Conservation (phyloP, 2,329 filamentous ascomycete genomes). For the Trichoderma polysporum region DNA sequence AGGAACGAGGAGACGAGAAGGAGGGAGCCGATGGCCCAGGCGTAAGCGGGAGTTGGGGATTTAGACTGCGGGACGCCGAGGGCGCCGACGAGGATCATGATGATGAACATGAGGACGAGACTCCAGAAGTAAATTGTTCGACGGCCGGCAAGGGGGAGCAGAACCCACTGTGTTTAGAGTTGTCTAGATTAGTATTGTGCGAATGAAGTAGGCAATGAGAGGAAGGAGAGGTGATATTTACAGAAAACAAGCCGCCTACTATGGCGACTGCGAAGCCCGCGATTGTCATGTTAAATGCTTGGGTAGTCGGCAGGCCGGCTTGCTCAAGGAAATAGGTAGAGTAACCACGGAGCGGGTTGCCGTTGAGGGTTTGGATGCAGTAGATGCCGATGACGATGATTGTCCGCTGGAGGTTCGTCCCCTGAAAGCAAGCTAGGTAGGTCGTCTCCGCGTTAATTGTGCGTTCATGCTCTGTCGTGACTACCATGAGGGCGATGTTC, state of each 20-base stretch:
- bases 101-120: constrained; percentile 39
- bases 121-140: constrained; percentile 46
- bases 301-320: constrained; percentile 30
- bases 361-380: constrained; percentile 30
- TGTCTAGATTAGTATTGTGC: background rate
- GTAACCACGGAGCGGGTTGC: constrained; percentile 31
- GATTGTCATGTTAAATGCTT: constrained; percentile 33
- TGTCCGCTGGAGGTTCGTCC: constrained; percentile 47
- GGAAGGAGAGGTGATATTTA: background rate
- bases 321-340: constrained; percentile 33
- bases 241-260: constrained; percentile 42
- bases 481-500: constrained; percentile 40
- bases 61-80: constrained; percentile 27
- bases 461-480: constrained; percentile 43
- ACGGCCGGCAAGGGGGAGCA: constrained; percentile 45
- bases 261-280: constrained; percentile 39
- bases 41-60: constrained; percentile 20
- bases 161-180: constrained; percentile 35
- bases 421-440: constrained; percentile 46
- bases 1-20: constrained; percentile 53
- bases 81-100: constrained; percentile 44
- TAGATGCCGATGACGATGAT: constrained; percentile 45
- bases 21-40: constrained; percentile 48
- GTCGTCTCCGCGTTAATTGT: constrained; percentile 36
- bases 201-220: background rate